Base-by-base conservation (phyloP, 805 yeast genomes). In the Nakazawaea holstii region DNA sequence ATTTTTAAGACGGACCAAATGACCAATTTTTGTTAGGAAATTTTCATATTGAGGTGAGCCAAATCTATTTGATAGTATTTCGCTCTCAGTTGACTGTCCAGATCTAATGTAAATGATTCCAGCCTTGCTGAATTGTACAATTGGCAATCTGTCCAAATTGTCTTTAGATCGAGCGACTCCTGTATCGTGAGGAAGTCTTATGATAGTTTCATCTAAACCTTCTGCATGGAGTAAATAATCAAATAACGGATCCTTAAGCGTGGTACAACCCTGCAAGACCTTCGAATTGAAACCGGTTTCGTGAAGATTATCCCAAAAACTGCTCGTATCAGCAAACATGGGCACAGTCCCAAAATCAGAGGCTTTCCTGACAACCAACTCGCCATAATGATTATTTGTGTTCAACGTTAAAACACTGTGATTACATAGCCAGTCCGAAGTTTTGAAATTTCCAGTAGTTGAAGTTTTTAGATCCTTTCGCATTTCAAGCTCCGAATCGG, bases 21-120 rank as follows among this genome's bases (percentile, higher is more conserved):
- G 58, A 0, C 96, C 96, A 50, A 89, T 61, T 1, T 70, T 65
- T 4, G 69, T 62, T 35, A 88, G 56, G 52, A 89, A 87, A 28
- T 66, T 59, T 29, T 82, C 78, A 59, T 85, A 89, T 8, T 71
- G 73, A 6, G 58, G 52, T 0, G 95, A 85, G 0, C 96, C 96
- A 20, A 69, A 66, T 35, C 69, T 62, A 54, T 89, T 89, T 10
- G 74, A 64, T 41, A 89, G 65, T 26, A 89, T 82, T 43, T 84
- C 87, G 0, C 58, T 58, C 59, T 89, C 96, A 0, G 67, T 66
- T 1, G 59, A 59, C 59, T 89, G 96, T 8, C 77, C 77, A 0
- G 79, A 81, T 0, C 80, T 92, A 54, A 88, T 78, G 59, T 88
- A 89, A 17, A 89, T 57, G 17, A 89, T 67, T 1, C 96, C 96